Percentiles rank a stretch among this genome's conserved stretches.
These are phyloP conservation scores for Talaromyces sp. DNA, from an alignment of 2,329 filamentous ascomycete species.

Conservation along the genomic window DNA sequence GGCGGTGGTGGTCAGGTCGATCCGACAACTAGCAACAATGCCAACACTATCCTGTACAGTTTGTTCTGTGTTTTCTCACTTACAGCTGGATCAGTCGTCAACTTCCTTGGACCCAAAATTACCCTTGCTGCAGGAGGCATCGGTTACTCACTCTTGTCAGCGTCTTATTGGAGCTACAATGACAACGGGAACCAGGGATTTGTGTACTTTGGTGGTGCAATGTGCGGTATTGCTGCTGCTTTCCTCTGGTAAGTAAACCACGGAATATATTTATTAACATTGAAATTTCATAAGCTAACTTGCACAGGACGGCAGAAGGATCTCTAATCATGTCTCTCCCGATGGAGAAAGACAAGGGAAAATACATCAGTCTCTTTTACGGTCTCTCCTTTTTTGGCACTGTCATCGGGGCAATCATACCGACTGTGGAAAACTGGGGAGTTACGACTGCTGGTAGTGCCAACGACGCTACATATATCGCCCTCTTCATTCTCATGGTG, in stretches of 20 bases:
- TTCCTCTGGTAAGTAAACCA: conserved; percentile 57
- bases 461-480: conserved; percentile 65
- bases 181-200: conserved; percentile 66
- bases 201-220: conserved; percentile 65
- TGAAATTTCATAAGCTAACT: not conserved
- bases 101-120: conserved; percentile 65
- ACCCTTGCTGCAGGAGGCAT: conserved; percentile 69
- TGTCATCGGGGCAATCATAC: conserved; percentile 62
- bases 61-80: conserved; percentile 16
- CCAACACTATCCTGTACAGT: conserved; percentile 16
- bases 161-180: conserved; percentile 66
- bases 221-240: conserved; percentile 74
- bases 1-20: conserved; percentile 17
- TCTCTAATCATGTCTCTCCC: conserved; percentile 84
- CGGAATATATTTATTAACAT: not conserved
- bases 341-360: conserved; percentile 68
- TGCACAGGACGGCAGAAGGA: conserved; percentile 61
- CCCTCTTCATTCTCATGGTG: conserved; percentile 67
- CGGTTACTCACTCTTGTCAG: conserved; percentile 72
- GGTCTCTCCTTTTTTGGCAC: conserved; percentile 80
- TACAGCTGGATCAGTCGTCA: conserved; percentile 55
- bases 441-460: conserved; percentile 18
- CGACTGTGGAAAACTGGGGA: conserved; percentile 21
- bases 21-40: conserved; percentile 15
- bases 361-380: conserved; percentile 81